Evolutionary conservation across 176 grass and related monocot genomes (phyloP).

Genomic region (Musa schizocarpa): DNA sequence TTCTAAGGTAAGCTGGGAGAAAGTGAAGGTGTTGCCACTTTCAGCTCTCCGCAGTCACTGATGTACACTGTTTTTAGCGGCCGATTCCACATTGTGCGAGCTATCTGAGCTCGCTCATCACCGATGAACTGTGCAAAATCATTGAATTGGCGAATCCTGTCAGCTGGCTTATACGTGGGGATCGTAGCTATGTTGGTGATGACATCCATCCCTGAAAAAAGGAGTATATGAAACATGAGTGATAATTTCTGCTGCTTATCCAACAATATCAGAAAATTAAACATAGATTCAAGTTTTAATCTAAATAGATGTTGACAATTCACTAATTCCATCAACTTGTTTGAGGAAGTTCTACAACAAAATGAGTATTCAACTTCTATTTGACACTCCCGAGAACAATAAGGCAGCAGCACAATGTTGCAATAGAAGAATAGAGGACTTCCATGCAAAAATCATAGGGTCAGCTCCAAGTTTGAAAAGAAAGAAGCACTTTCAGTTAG

Average conservation of each 20-base stretch:
- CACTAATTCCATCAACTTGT: too few relatives aligned
- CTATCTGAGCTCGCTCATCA: slow-evolving; percentile 79
- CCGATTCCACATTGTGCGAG: slow-evolving; percentile 64
- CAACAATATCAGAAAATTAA: too few relatives aligned
- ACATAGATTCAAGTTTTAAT: too few relatives aligned
- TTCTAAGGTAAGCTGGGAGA: slow-evolving; percentile 63
- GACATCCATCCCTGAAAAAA: slow-evolving; percentile 78
- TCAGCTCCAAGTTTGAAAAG: too few relatives aligned
- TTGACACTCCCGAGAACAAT: background rate
- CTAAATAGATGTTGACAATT: too few relatives aligned
- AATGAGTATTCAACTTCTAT: background rate
- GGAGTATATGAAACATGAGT: background rate
- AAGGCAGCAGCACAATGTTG: background rate
- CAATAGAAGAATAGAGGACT: too few relatives aligned
- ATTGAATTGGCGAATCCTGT: slow-evolving; percentile 78
- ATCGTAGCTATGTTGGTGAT: slow-evolving; percentile 58
- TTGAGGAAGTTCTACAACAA: background rate
- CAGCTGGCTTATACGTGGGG: slow-evolving; percentile 79
- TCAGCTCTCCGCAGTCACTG: slow-evolving; percentile 80
- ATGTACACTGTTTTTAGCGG: slow-evolving; percentile 84
- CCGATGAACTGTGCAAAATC: slow-evolving; percentile 70
- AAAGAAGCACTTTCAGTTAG: too few relatives aligned
- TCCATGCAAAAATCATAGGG: too few relatives aligned
- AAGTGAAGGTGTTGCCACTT: slow-evolving; percentile 73
- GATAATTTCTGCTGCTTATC: background rate